Conservation (phyloP, 31 red algal species). For the Porphyra umbilicalis region DNA sequence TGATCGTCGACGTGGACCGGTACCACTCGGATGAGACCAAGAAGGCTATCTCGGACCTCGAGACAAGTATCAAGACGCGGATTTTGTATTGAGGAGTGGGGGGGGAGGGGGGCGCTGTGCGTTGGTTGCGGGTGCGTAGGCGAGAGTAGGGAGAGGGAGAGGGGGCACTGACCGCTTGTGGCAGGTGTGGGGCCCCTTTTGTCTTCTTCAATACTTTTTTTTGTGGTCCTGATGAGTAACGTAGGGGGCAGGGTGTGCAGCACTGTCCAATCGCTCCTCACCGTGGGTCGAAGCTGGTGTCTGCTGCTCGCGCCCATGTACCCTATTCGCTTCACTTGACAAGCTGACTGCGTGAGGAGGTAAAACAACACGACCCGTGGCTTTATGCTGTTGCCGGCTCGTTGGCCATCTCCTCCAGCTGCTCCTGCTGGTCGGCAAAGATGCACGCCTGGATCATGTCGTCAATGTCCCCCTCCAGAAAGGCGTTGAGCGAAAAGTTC, state of each 20-base stretch:
- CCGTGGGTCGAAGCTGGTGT: no score
- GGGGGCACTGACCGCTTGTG: no score
- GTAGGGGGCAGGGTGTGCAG: no score
- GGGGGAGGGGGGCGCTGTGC: no score
- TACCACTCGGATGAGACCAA: slow-evolving; percentile 80
- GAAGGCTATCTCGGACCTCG: slow-evolving; percentile 52
- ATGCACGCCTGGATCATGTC: slow-evolving; percentile 81
- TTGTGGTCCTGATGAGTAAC: no score
- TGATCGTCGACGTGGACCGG: slow-evolving; percentile 89
- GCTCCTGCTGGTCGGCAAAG: slow-evolving; percentile 82
- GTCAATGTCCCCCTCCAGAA: slow-evolving; percentile 81
- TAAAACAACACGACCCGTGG: background rate
- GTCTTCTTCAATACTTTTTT: no score
- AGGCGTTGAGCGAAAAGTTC: slow-evolving; percentile 81
- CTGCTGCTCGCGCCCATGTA: no score
- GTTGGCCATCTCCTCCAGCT: slow-evolving; percentile 46
- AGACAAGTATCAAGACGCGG: slow-evolving; percentile 68
- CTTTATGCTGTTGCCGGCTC: slow-evolving; percentile 5
- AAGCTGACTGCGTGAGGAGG: background rate
- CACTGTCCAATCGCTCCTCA: no score
- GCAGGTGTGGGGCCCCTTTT: no score
- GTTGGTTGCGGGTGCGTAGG: no score
- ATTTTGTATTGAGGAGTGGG: slow-evolving; percentile 83
- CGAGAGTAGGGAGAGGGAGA: no score
- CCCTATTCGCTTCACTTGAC: no score